Conservation (phyloP, 371 early-diverging fungal species). For the Catenaria anguillulae region DNA sequence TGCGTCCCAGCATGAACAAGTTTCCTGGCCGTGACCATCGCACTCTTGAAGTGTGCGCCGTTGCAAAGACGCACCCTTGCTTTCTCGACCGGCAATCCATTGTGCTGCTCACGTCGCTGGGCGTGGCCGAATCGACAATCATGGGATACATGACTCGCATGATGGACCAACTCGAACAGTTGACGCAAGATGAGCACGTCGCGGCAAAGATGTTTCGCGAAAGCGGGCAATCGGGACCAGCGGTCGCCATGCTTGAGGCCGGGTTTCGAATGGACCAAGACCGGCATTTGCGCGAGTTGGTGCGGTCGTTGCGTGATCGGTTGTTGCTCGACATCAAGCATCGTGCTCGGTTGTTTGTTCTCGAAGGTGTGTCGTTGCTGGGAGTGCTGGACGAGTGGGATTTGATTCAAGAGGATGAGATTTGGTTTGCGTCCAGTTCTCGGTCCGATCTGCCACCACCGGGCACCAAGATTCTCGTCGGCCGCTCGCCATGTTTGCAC, state of each 20-base stretch:
- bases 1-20: slow-evolving; percentile 54
- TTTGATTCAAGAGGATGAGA: not conserved
- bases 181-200: too few relatives aligned
- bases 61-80: too few relatives aligned
- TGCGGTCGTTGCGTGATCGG: slow-evolving; percentile 33
- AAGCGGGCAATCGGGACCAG: too few relatives aligned
- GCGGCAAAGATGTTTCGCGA: too few relatives aligned
- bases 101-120: too few relatives aligned
- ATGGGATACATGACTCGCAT: too few relatives aligned
- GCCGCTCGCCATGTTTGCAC: slow-evolving; percentile 61
- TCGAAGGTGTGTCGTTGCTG: slow-evolving; percentile 46
- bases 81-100: too few relatives aligned
- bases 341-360: slow-evolving; percentile 50
- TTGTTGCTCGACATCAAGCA: slow-evolving; percentile 45
- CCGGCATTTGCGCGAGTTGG: slow-evolving; percentile 37
- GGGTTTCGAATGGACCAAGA: slow-evolving; percentile 31
- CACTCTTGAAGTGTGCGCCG: too few relatives aligned
- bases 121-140: too few relatives aligned
- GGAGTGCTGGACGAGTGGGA: slow-evolving; percentile 61
- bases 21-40: slow-evolving; percentile 22
- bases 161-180: too few relatives aligned
- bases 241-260: too few relatives aligned
- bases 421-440: too few relatives aligned
- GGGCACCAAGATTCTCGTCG: slow-evolving; percentile 33
- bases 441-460: slow-evolving; percentile 11